These are phyloP conservation scores for Rubia yunnanensis DNA, from an alignment of 257 asterid species.

Conservation along the genomic window DNA sequence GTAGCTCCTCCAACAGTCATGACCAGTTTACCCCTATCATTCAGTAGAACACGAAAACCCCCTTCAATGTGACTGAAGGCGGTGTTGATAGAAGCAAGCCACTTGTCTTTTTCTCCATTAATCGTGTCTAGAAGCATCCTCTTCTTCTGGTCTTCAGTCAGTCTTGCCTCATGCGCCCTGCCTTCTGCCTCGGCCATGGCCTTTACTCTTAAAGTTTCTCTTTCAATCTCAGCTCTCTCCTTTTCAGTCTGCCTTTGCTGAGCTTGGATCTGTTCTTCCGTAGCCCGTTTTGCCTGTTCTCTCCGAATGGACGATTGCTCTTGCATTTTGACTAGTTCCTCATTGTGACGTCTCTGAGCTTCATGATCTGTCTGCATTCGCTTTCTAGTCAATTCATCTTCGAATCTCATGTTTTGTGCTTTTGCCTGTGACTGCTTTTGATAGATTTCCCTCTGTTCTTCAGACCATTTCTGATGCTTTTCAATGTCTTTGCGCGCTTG, in stretches of 20 bases:
- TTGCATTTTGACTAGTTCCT: conserved; percentile 84
- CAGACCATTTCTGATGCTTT: conserved; percentile 76
- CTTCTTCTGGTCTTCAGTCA: conserved; percentile 84
- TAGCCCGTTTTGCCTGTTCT: conserved; percentile 90
- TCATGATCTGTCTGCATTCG: conserved; percentile 93
- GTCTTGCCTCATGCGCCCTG: conserved; percentile 83
- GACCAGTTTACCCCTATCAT: conserved; percentile 71
- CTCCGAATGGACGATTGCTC: conserved; percentile 78
- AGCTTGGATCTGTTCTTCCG: conserved; percentile 95
- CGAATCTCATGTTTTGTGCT: conserved; percentile 86
- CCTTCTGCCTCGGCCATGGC: conserved; percentile 96
- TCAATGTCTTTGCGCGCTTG: conserved; percentile 78
- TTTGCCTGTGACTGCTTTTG: conserved; percentile 85
- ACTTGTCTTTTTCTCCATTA: conserved; percentile 89
- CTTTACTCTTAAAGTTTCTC: conserved; percentile 81
- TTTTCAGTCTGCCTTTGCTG: conserved; percentile 84
- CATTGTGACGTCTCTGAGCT: conserved; percentile 76
- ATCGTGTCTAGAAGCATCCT: conserved; percentile 78
- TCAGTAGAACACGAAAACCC: conserved; percentile 66
- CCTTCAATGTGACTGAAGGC: conserved; percentile 93
- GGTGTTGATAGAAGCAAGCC: conserved; percentile 98
- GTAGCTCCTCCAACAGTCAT: conserved; percentile 98
- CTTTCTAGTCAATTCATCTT: conserved; percentile 90
- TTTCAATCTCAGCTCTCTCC: conserved; percentile 90
- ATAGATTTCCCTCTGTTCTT: conserved; percentile 79